Evolutionary conservation across 139 green algal genomes (phyloP), one percentile per base, ranked within the genome.

Genomic region (Closterium sp.): DNA sequence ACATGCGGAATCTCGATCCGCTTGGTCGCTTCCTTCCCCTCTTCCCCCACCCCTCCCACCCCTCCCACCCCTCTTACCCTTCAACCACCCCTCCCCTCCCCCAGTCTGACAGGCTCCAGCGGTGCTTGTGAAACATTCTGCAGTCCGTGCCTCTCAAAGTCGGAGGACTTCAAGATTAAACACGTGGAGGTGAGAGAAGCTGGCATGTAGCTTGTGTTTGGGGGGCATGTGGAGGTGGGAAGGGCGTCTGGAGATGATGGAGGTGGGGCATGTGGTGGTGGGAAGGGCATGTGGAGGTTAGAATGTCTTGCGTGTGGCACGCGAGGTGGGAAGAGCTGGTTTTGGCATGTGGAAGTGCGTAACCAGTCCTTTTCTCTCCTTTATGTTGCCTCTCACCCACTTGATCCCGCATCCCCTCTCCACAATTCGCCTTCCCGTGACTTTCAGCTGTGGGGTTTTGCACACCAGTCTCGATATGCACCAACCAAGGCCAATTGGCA

Each of bases 361-460:
- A n/a, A n/a, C n/a, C n/a, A n/a, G n/a, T n/a, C n/a, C n/a, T n/a
- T n/a, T n/a, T n/a, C n/a, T n/a, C n/a, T n/a, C n/a, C n/a, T n/a
- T n/a, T n/a, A n/a, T n/a, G n/a, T n/a, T n/a, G n/a, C n/a, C n/a
- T n/a, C n/a, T n/a, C n/a, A n/a, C n/a, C n/a, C n/a, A n/a, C 4
- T 89, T 34, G 7, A 83, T n/a, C 5, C 23, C 87, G 34, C 30
- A n/a, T n/a, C 23, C 28, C n/a, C 86, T 5, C 66, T 90, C 86
- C 66, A n/a, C 84, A 55, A 88, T 25, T 88, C 36, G 34, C 38
- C 0, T 84, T 25, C 64, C 19, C 34, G 2, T n/a, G n/a, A n/a
- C n/a, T 92, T 90, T 1, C 88, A 93, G 88, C n/a, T 93, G 1
- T 93, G 89, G 91, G 89, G 89, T 1, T 93, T 93, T 12, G 89